Evolutionary conservation across 345 rosid species (phyloP).

Genomic region (Eucalyptus victrix): DNA sequence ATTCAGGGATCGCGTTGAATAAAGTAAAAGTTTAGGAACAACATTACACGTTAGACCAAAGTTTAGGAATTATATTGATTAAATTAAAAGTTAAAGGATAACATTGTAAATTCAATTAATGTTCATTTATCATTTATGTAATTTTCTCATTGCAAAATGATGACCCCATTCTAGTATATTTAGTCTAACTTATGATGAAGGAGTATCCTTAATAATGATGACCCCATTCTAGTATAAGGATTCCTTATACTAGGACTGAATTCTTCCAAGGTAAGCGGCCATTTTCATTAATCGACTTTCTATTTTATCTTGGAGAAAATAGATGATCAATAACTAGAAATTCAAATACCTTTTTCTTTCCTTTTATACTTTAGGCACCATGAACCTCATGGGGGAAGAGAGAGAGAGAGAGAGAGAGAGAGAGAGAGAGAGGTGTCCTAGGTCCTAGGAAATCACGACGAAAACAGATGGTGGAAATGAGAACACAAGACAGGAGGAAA

Average conservation of each 20-base stretch:
- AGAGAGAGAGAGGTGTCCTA: background rate
- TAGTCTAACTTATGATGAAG: background rate
- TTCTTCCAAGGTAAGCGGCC: background rate
- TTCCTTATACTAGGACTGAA: background rate
- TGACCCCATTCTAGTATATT: background rate
- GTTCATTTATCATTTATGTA: background rate
- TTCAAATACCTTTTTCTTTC: background rate
- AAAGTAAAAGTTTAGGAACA: background rate
- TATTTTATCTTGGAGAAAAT: background rate
- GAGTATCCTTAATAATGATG: background rate
- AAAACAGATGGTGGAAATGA: background rate
- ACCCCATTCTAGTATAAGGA: too few relatives aligned
- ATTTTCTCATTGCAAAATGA: background rate
- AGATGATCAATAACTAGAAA: background rate
- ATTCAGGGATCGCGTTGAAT: fast-evolving
- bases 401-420: background rate
- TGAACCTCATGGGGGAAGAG: too few relatives aligned
- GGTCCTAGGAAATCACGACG: background rate
- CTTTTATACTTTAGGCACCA: background rate
- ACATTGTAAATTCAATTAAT: background rate
- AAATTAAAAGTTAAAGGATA: background rate
- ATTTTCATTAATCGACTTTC: background rate
- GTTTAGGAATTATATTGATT: fast-evolving
- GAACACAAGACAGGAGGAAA: background rate
- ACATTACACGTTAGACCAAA: fast-evolving